Percentiles rank a stretch among this genome's conserved stretches.
phyloP scores from a whole-genome alignment of 129 eudicot species.

The Escallonia herrerae region DNA sequence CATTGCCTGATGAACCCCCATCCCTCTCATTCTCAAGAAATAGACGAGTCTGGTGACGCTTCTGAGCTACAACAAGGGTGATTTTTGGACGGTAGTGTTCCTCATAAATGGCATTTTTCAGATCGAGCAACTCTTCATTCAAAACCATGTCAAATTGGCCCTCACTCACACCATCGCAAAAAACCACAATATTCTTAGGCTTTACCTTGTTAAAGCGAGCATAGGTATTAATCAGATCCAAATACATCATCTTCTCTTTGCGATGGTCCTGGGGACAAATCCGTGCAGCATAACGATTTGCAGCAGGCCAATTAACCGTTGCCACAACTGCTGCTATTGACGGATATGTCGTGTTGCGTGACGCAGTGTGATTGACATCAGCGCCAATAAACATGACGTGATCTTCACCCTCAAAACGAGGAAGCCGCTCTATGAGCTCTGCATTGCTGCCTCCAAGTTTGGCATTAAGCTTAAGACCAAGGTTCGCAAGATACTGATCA shows the following conservation, averaged over 20 bases:
- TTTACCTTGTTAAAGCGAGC: slow-evolving; percentile 29
- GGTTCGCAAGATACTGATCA: slow-evolving; percentile 61
- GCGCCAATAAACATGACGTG: slow-evolving; percentile 77
- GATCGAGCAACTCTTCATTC: slow-evolving; percentile 44
- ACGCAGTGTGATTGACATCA: slow-evolving; percentile 77
- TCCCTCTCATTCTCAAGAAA: slow-evolving; percentile 30
- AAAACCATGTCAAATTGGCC: slow-evolving; percentile 79
- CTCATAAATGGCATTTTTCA: slow-evolving; percentile 33
- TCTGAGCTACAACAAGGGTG: slow-evolving; percentile 70
- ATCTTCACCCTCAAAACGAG: slow-evolving; percentile 27
- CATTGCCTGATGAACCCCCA: slow-evolving; percentile 28
- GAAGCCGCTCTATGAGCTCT: slow-evolving; percentile 37
- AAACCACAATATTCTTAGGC: slow-evolving; percentile 57
- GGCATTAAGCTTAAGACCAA: slow-evolving; percentile 72
- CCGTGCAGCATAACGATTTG: slow-evolving; percentile 55
- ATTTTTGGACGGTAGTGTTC: slow-evolving; percentile 39
- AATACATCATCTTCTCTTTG: slow-evolving; percentile 49
- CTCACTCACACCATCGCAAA: slow-evolving; percentile 89
- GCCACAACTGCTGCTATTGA: slow-evolving; percentile 81
- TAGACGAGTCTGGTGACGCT: slow-evolving; percentile 70
- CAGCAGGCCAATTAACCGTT: slow-evolving; percentile 65
- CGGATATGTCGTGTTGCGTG: slow-evolving; percentile 39
- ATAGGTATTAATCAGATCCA: slow-evolving; percentile 46
- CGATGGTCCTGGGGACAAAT: slow-evolving; percentile 53
- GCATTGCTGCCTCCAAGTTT: slow-evolving; percentile 78